A percentile compares a stretch with the other conserved stretches of the same genome.
Evolutionary conservation across 164 flowering plant species (phyloP).

Genomic region (Magnolia changhungtana): DNA sequence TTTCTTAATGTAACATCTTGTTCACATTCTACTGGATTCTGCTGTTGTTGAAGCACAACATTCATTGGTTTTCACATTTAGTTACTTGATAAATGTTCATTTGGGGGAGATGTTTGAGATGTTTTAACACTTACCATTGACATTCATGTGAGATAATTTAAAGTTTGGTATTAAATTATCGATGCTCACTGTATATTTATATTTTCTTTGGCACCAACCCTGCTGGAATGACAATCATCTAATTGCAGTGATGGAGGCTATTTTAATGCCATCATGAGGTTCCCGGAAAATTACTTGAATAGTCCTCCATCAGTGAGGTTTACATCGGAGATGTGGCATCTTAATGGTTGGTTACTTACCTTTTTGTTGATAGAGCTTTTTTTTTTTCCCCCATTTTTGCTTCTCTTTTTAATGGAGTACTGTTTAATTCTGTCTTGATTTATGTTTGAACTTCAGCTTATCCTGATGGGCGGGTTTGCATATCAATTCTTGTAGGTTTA

Average conservation of each 20-base stretch:
- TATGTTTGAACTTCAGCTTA: slow-evolving; percentile 49
- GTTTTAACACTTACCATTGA: neutral
- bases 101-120: neutral
- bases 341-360: slow-evolving; percentile 50
- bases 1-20: neutral
- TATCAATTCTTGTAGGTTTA: slow-evolving; percentile 56
- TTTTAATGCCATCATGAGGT: slow-evolving; percentile 69
- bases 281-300: slow-evolving; percentile 63
- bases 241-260: slow-evolving; percentile 68
- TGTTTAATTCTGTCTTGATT: neutral
- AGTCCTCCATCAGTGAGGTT: slow-evolving; percentile 74
- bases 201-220: neutral
- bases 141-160: no score
- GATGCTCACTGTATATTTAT: neutral
- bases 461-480: slow-evolving; percentile 87
- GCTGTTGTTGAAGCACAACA: neutral
- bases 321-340: slow-evolving; percentile 82
- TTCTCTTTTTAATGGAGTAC: neutral
- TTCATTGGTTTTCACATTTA: neutral
- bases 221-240: neutral
- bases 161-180: neutral
- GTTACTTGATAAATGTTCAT: neutral
- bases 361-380: neutral
- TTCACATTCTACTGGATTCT: neutral
- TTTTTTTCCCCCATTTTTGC: neutral